These are phyloP conservation scores for Peronospora belbahrii DNA, from an alignment of 352 stramenopile species.

Conservation along the genomic window DNA sequence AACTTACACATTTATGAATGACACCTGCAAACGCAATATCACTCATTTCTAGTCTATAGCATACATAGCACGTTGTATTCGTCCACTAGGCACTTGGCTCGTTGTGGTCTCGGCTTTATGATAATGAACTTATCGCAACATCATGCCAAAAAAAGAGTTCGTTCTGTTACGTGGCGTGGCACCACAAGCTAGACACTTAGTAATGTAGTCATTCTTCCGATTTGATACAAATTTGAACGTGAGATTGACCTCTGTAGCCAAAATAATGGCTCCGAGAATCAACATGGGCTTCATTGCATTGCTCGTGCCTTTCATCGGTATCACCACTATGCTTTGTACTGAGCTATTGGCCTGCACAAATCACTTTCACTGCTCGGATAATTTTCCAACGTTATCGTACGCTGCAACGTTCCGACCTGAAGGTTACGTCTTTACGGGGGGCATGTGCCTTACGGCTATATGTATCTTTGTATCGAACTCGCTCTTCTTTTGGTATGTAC, in stretches of 20 bases:
- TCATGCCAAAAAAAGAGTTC: no score
- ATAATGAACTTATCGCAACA: no score
- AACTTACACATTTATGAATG: no score
- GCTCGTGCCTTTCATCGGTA: slow-evolving; percentile 60
- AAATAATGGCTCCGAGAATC: slow-evolving; percentile 24
- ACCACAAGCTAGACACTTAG: no score
- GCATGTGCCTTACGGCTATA: slow-evolving; percentile 73
- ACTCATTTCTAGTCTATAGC: no score
- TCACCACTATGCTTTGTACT: slow-evolving; percentile 67
- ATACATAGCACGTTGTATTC: no score
- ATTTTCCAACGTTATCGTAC: slow-evolving; percentile 82
- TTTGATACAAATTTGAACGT: neutral
- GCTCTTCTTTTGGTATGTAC: slow-evolving; percentile 70
- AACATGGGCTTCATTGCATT: slow-evolving; percentile 63
- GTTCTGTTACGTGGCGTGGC: no score
- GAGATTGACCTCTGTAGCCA: no score
- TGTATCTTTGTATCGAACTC: slow-evolving; percentile 50
- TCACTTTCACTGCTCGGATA: slow-evolving; percentile 64
- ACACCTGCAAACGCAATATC: no score
- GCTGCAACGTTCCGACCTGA: slow-evolving; percentile 72
- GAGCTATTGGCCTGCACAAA: slow-evolving; percentile 57
- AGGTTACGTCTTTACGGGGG: slow-evolving; percentile 54
- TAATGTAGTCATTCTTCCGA: neutral
- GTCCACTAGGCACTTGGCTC: no score
- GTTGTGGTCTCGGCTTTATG: no score